Conservation (phyloP, 163 green algal genomes). For the Chlorella variabilis region DNA sequence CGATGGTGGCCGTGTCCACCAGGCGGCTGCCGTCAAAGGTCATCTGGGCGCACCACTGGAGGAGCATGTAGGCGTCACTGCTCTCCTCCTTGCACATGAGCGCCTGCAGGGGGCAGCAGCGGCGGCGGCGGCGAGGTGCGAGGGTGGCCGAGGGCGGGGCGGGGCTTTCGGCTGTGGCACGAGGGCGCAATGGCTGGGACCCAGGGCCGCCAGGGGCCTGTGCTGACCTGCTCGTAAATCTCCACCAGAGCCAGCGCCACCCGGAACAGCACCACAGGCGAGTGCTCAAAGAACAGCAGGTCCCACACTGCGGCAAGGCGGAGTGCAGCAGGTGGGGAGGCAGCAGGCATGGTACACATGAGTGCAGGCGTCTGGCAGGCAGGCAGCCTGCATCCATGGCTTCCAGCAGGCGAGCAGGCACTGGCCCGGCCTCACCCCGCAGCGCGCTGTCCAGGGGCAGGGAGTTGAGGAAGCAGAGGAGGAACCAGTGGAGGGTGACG, state of each 20-base stretch:
- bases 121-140: background rate
- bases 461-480: conserved; percentile 92
- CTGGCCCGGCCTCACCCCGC: conserved; percentile 40
- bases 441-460: conserved; percentile 90
- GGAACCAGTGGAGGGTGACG: conserved; percentile 80
- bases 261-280: conserved; percentile 75
- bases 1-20: conserved; percentile 68
- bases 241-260: conserved; percentile 82
- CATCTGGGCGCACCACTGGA: conserved; percentile 72
- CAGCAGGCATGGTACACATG: background rate
- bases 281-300: conserved; percentile 86
- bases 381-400: background rate
- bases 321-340: no score
- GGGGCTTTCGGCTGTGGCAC: background rate
- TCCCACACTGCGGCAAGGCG: conserved; percentile 80
- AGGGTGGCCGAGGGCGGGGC: no score
- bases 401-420: background rate
- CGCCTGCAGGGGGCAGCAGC: conserved; percentile 42
- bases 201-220: no score
- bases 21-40: conserved; percentile 73
- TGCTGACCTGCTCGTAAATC: conserved; percentile 75
- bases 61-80: conserved; percentile 64
- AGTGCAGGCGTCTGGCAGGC: background rate
- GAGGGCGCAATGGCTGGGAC: no score
- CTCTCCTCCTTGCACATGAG: conserved; percentile 62